A percentile compares a stretch with the other conserved stretches of the same genome.
Conservation (phyloP, 495 filamentous ascomycete genomes). For the Neurospora discreta region DNA sequence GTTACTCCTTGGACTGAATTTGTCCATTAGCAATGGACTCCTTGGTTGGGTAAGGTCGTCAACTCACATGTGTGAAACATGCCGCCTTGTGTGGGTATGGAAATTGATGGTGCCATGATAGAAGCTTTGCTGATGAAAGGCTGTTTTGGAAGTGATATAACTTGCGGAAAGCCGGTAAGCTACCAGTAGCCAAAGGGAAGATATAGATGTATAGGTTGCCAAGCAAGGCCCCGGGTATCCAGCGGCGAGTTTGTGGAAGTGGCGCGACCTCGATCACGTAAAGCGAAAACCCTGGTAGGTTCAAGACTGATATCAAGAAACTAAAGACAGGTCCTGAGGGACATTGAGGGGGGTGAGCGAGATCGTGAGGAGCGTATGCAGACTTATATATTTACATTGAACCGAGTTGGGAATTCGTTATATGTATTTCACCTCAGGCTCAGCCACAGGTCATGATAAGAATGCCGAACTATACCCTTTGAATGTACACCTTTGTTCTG, state of each 20-base stretch:
- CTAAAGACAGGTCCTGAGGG: slow-evolving; percentile 16
- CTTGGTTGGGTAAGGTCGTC: background rate
- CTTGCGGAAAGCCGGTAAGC: background rate
- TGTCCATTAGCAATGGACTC: background rate
- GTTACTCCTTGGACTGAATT: slow-evolving; percentile 34
- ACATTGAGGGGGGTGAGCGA: slow-evolving; percentile 18
- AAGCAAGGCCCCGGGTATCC: background rate
- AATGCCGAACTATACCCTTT: no score
- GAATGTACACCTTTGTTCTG: background rate
- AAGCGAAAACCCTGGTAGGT: background rate
- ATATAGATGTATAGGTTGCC: slow-evolving; percentile 3
- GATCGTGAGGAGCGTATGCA: slow-evolving; percentile 20
- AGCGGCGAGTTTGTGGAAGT: slow-evolving; percentile 5
- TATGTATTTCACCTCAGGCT: background rate
- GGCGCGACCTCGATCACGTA: slow-evolving; percentile 3
- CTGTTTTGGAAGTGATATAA: background rate
- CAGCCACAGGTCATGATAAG: background rate
- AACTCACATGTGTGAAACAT: slow-evolving; percentile 42
- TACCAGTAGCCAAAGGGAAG: background rate
- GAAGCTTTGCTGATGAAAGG: background rate
- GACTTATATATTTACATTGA: slow-evolving; percentile 28
- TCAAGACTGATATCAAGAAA: background rate
- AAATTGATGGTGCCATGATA: slow-evolving; percentile 38
- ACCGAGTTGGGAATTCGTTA: slow-evolving; percentile 17
- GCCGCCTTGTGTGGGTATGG: slow-evolving; percentile 38